phyloP scores from a whole-genome alignment of 2,329 filamentous ascomycete genomes.

The Hortaea sp. region DNA sequence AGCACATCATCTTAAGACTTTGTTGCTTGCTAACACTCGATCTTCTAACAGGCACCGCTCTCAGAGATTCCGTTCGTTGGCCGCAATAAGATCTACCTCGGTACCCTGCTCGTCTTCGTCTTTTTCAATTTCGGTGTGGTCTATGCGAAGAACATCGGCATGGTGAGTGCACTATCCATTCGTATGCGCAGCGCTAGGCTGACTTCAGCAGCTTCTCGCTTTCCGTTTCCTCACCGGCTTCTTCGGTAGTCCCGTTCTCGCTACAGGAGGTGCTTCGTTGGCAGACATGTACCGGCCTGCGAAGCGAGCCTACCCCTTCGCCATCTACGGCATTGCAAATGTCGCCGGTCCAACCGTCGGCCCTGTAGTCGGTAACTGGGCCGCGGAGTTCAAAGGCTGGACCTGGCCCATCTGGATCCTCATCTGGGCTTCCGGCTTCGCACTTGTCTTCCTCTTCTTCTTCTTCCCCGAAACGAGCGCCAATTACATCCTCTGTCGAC shows the following conservation, averaged over 20 bases:
- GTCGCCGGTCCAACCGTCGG: conserved; percentile 45
- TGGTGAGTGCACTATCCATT: conserved; percentile 27
- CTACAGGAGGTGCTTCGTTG: conserved; percentile 45
- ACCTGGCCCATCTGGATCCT: conserved; percentile 57
- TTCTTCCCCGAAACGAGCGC: conserved; percentile 53
- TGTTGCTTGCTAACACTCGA: too few species aligned
- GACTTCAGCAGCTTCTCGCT: conserved; percentile 53
- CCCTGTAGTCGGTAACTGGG: conserved; percentile 51
- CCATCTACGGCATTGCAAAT: conserved; percentile 35
- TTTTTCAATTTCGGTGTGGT: conserved; percentile 44
- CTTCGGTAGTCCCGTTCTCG: conserved; percentile 56
- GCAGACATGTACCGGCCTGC: conserved; percentile 42
- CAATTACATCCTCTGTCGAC: conserved; percentile 50
- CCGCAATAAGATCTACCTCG: conserved; percentile 57
- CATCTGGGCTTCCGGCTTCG: conserved; percentile 49
- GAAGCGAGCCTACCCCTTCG: conserved; percentile 35
- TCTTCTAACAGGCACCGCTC: conserved; percentile 37
- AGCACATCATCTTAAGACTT: background rate
- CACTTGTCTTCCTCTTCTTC: conserved; percentile 50
- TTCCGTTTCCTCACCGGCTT: conserved; percentile 55
- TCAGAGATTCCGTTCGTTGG: conserved; percentile 58
- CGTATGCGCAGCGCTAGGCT: conserved; percentile 52
- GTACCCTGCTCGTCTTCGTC: conserved; percentile 59
- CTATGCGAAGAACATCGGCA: conserved; percentile 39
- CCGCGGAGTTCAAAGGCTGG: conserved; percentile 48